These are phyloP conservation scores for Ascochyta fabae DNA, from an alignment of 2,329 filamentous ascomycete species.

Conservation along the genomic window DNA sequence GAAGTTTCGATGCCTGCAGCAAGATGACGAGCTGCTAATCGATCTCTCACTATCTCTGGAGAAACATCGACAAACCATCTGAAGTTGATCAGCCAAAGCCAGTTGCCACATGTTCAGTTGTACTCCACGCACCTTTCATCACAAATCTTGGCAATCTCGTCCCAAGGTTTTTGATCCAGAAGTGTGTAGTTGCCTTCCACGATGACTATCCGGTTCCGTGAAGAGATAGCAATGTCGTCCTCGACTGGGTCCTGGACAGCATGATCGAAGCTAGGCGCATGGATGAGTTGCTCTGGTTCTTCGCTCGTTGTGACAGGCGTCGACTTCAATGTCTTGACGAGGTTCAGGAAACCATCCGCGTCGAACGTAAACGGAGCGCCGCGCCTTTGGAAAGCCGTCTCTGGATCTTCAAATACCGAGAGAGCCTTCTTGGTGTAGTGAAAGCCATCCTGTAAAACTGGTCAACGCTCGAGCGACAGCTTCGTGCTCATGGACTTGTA, in stretches of 20 bases:
- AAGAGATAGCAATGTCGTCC: slow-evolving; percentile 28
- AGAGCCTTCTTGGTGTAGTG: slow-evolving; percentile 31
- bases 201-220: slow-evolving; percentile 29
- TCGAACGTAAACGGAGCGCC: slow-evolving; percentile 39
- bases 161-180: slow-evolving; percentile 30
- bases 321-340: slow-evolving; percentile 23
- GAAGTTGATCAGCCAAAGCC: slow-evolving; percentile 1
- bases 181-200: slow-evolving; percentile 39
- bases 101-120: neutral
- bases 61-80: slow-evolving; percentile 37
- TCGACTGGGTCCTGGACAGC: slow-evolving; percentile 31
- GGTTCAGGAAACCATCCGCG: slow-evolving; percentile 25
- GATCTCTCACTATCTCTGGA: slow-evolving; percentile 22
- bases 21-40: slow-evolving; percentile 31
- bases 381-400: slow-evolving; percentile 30
- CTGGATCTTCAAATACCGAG: slow-evolving; percentile 25
- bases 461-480: neutral
- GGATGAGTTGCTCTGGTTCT: slow-evolving; percentile 23
- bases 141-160: slow-evolving; percentile 22
- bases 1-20: slow-evolving; percentile 33
- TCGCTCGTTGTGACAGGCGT: slow-evolving; percentile 23
- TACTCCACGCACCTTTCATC: slow-evolving; percentile 25
- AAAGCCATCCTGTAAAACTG: slow-evolving; percentile 30
- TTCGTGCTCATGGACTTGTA: neutral
- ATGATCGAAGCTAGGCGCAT: slow-evolving; percentile 37